Conservation (phyloP, 1,284 basidiomycete genomes). For the Gomphus sp. region DNA sequence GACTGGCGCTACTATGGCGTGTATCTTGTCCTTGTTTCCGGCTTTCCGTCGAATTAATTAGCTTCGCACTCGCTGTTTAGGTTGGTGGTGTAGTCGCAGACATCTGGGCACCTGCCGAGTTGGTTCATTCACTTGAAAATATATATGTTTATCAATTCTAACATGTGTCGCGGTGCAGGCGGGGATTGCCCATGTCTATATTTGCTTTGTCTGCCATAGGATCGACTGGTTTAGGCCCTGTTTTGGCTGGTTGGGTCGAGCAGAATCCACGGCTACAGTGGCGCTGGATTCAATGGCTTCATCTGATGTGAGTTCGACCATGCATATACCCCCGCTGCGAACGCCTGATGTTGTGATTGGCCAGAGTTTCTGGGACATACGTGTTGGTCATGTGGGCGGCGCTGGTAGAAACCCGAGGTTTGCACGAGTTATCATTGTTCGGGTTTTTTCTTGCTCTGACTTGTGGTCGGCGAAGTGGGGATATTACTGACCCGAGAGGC, state of each 20-base stretch:
- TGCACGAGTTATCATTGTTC: background rate
- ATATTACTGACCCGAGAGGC: constrained; percentile 56
- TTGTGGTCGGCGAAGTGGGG: constrained; percentile 23
- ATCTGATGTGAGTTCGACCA: constrained; percentile 42
- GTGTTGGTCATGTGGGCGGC: constrained; percentile 20
- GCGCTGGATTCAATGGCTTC: constrained; percentile 81
- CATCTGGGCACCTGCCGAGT: constrained; percentile 58
- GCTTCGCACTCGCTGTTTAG: background rate
- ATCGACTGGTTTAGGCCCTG: constrained; percentile 55
- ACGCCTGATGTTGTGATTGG: constrained; percentile 1
- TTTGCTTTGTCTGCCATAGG: constrained; percentile 52
- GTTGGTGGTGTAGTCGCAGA: constrained; percentile 25
- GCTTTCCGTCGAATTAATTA: background rate
- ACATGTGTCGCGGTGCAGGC: constrained; percentile 26
- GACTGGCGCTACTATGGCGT: constrained; percentile 65
- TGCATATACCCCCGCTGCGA: constrained; percentile 5
- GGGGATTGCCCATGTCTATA: constrained; percentile 64
- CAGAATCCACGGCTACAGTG: constrained; percentile 51
- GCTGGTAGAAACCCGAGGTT: constrained; percentile 24
- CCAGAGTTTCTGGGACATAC: constrained; percentile 19
- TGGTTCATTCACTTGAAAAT: constrained; percentile 14
- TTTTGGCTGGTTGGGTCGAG: constrained; percentile 64
- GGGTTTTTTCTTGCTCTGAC: background rate
- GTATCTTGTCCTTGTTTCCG: constrained; percentile 39
- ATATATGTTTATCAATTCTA: background rate